Evolutionary conservation across 164 flowering plant species (phyloP).

Genomic region (Litsea cubeba): DNA sequence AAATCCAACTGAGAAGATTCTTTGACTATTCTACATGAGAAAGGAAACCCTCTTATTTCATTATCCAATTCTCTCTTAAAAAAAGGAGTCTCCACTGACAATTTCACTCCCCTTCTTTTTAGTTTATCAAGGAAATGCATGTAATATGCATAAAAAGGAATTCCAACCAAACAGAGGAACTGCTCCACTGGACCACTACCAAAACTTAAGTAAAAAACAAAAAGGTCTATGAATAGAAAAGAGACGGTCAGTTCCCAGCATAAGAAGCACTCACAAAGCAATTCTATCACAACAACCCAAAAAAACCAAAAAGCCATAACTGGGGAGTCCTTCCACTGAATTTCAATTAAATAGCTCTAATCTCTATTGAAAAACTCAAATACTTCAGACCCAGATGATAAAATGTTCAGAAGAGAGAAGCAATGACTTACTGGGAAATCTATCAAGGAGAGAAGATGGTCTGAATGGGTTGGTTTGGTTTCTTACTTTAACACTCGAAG

Average conservation of each 20-base stretch:
- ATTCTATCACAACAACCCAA: too few species aligned
- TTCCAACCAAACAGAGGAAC: neutral
- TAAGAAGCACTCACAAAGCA: too few species aligned
- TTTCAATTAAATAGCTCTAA: neutral
- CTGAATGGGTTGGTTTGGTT: neutral
- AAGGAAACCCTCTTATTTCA: neutral
- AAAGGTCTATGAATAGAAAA: too few species aligned
- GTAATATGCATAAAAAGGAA: neutral
- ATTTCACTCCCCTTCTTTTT: too few species aligned
- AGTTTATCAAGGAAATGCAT: neutral
- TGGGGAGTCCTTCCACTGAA: neutral
- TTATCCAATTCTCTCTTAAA: neutral
- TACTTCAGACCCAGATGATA: neutral
- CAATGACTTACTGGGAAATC: conserved; percentile 8
- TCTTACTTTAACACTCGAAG: neutral
- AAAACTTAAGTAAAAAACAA: too few species aligned
- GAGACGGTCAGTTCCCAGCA: too few species aligned
- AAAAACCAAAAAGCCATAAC: too few species aligned
- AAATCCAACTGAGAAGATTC: neutral
- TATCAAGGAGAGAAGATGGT: conserved; percentile 6
- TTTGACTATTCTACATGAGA: too few species aligned
- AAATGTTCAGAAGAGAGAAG: neutral
- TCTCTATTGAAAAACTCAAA: neutral
- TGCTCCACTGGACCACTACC: too few species aligned
- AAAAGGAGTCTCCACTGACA: too few species aligned